Base-by-base conservation (phyloP, 176 grass and related monocot species). In the Carex pumila region DNA sequence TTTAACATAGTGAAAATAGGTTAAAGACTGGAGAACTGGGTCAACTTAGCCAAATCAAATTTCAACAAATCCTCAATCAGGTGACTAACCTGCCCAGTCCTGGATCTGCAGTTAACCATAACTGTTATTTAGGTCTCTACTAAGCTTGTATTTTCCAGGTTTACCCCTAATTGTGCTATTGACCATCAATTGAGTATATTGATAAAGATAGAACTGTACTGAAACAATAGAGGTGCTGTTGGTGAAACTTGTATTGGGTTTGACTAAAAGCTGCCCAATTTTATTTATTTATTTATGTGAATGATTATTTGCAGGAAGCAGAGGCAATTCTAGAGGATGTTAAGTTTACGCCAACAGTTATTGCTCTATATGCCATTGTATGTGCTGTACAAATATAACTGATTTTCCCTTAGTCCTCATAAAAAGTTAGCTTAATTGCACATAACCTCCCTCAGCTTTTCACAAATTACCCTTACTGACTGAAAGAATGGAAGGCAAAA, bases 281-380 rank as follows among this genome's bases (percentile, higher is more conserved):
- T 50, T 11, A 12, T 85, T 5, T 77, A 31, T 3, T 17, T 60
- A 59, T 61, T 65, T 82, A 52, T 67, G 78, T 31, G 78, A 74
- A 74, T 18, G 61, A 85, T 71, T 84, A 84, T 58, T 85, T 89
- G 80, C 88, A 98, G 96, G 96, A 98, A 12, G 70, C 90, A 64
- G 93, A 98, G 86, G 91, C 90, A 92, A 95, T 98, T 74, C 81
- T 98, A 4, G 87, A 89, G 80, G 91, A 85, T 87, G 91, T 99
- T 89, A 99, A 93, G 60, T 86, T 83, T 84, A 95, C 91, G 13
- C 96, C 96, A 49, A 85, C 93, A 89, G 72, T 99, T 60, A 84
- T 94, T 57, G 61, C 93, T 64, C 87, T 89, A 81, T 95, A 86
- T 84, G 82, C 87, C 67, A 65, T 95, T 87, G 96, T 99, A 90